Evolutionary conservation across 1,139 yeast genomes (phyloP).

Genomic region (Geotrichum candidum): DNA sequence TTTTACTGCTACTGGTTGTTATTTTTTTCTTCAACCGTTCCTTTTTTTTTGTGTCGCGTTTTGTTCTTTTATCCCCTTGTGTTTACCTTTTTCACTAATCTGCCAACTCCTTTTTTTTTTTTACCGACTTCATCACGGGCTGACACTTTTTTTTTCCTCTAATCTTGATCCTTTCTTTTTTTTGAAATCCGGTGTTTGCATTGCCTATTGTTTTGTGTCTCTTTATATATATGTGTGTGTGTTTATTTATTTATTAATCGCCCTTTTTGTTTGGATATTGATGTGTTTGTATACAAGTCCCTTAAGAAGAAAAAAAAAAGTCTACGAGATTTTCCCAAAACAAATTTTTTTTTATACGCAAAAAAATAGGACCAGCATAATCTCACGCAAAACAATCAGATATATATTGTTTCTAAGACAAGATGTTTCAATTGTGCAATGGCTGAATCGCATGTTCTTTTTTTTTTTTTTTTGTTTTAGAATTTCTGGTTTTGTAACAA

Average conservation of each 20-base stretch:
- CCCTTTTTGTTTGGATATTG: neutral
- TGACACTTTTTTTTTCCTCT: neutral
- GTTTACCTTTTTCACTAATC: neutral
- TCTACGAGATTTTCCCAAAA: too few relatives aligned
- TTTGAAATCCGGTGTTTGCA: neutral
- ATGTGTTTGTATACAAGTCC: neutral
- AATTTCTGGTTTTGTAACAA: too few relatives aligned
- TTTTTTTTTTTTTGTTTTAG: too few relatives aligned
- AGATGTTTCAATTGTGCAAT: too few relatives aligned
- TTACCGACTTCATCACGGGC: neutral
- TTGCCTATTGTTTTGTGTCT: neutral
- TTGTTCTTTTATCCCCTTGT: neutral
- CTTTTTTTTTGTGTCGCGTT: neutral
- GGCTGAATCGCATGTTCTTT: too few relatives aligned
- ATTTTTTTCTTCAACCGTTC: neutral
- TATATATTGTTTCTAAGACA: too few relatives aligned
- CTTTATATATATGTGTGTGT: neutral
- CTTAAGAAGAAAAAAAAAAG: too few relatives aligned
- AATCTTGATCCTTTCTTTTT: neutral
- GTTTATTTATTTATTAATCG: neutral
- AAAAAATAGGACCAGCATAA: too few relatives aligned
- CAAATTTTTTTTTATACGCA: too few relatives aligned
- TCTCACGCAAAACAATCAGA: too few relatives aligned
- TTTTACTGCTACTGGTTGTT: neutral
- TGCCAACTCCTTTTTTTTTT: neutral